These are phyloP conservation scores for Xylaria multiplex DNA, from an alignment of 2,329 filamentous ascomycete species.

Conservation along the genomic window DNA sequence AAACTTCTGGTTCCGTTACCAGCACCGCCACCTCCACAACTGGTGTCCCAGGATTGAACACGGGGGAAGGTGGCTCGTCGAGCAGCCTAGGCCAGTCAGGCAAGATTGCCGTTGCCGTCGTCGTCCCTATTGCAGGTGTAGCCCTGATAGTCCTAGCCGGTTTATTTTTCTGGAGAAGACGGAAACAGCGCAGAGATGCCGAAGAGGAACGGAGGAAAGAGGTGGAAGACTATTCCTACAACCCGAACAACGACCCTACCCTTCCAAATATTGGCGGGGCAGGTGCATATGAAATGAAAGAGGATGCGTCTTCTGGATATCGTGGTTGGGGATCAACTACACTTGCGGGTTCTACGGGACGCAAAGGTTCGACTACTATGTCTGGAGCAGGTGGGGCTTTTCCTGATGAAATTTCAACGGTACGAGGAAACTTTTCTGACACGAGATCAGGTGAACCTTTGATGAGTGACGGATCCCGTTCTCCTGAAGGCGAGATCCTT, in stretches of 20 bases:
- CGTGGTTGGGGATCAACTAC: conserved; percentile 92
- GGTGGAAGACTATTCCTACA: conserved; percentile 96
- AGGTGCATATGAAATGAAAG: conserved; percentile 77
- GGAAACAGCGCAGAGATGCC: conserved; percentile 83
- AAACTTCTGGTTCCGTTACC: conserved; percentile 25
- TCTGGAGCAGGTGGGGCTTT: conserved; percentile 73
- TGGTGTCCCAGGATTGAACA: conserved; percentile 36
- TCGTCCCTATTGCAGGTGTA: conserved; percentile 90
- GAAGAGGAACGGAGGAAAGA: conserved; percentile 94
- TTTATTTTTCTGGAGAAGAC: conserved; percentile 87
- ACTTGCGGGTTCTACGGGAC: conserved; percentile 71
- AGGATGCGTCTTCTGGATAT: conserved; percentile 82
- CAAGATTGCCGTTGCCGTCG: conserved; percentile 90
- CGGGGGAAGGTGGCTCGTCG: conserved; percentile 36
- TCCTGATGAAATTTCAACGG: conserved; percentile 79
- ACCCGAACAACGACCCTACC: conserved; percentile 94
- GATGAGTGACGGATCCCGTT: conserved; percentile 60
- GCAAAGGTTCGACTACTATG: conserved; percentile 89
- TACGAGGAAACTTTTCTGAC: conserved; percentile 72
- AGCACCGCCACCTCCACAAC: conserved; percentile 36
- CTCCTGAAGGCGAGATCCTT: conserved; percentile 82
- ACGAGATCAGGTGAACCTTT: conserved; percentile 75
- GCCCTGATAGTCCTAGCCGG: conserved; percentile 80
- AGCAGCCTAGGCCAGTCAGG: conserved; percentile 68
- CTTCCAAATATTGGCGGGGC: conserved; percentile 65